phyloP scores from a whole-genome alignment of 305 asterid species.

The Fraxinus dipetala region DNA sequence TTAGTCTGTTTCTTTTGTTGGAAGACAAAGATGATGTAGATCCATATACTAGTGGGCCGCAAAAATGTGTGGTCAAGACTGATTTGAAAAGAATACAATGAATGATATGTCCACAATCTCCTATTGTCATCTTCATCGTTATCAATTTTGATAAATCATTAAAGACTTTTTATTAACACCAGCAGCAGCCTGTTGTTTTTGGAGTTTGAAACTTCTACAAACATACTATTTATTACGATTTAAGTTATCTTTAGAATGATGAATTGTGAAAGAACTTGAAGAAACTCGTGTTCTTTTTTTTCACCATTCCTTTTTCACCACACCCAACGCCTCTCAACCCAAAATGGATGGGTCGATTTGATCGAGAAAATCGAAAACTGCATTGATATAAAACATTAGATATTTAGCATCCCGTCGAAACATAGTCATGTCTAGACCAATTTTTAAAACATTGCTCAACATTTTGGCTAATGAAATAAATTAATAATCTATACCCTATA shows the following conservation, averaged over 20 bases:
- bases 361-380: no score
- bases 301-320: background rate
- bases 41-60: background rate
- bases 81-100: background rate
- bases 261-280: background rate
- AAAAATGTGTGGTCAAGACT: background rate
- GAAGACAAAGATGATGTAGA: background rate
- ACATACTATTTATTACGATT: background rate
- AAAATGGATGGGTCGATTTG: background rate
- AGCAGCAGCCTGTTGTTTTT: no score
- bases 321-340: background rate
- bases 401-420: background rate
- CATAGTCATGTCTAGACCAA: background rate
- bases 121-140: no score
- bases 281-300: background rate
- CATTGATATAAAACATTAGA: no score
- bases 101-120: no score
- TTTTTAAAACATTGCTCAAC: background rate
- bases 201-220: no score
- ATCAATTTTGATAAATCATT: no score
- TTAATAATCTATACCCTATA: no score
- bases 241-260: no score
- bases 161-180: no score
- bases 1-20: background rate
- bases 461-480: background rate